Evolutionary conservation across 139 green algal genomes (phyloP).

Genomic region (Chloropicon primus): DNA sequence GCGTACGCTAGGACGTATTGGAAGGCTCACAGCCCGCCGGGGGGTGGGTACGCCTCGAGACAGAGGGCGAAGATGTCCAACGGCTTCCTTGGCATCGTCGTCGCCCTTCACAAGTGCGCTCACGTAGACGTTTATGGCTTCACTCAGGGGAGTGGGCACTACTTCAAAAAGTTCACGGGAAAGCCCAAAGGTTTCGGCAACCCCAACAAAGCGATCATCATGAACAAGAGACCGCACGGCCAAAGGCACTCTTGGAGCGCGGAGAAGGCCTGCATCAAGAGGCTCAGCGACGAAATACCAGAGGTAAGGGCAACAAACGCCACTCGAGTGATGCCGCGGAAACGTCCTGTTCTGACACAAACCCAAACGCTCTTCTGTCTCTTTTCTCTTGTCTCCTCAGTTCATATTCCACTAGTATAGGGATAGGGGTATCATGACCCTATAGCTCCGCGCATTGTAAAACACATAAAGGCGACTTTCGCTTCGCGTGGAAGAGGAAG

Average conservation of each 20-base stretch:
- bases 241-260: slow-evolving; percentile 4
- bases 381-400: no score
- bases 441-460: no score
- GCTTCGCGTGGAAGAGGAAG: no score
- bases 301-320: no score
- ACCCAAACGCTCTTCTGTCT: no score
- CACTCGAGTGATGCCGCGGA: no score
- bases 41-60: not conserved
- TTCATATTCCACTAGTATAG: no score
- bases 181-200: not conserved
- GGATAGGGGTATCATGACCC: no score
- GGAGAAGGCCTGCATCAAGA: slow-evolving; percentile 2
- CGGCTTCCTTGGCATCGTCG: slow-evolving; percentile 10
- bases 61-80: slow-evolving; percentile 12
- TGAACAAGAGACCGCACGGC: not conserved
- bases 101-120: slow-evolving; percentile 18
- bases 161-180: slow-evolving; percentile 12
- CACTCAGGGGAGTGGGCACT: slow-evolving; percentile 12
- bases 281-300: not conserved
- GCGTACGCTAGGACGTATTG: slow-evolving; percentile 13
- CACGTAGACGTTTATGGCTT: slow-evolving; percentile 16
- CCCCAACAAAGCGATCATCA: not conserved
- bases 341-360: no score
- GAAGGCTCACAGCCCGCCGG: slow-evolving; percentile 5
- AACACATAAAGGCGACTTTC: no score